phyloP scores from a whole-genome alignment of 2,329 filamentous ascomycete species.

The Waltergamsia citrina region DNA sequence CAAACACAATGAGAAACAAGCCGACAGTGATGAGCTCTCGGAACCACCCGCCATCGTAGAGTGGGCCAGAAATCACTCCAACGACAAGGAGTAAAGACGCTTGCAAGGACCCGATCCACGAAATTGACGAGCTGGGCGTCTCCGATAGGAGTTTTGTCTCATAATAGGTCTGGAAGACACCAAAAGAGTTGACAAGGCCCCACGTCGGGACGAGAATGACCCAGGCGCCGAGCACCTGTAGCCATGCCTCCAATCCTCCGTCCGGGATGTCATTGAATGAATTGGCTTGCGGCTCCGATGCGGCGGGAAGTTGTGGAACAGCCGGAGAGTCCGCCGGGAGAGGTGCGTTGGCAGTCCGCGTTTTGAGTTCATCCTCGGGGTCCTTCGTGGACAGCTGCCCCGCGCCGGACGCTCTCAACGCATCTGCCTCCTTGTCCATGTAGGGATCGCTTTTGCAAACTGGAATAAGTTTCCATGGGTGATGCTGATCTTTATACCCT shows the following conservation, averaged over 20 bases:
- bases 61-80: constrained; percentile 24
- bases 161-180: constrained; percentile 35
- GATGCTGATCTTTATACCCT: too few relatives aligned
- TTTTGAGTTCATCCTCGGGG: too few relatives aligned
- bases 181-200: constrained; percentile 34
- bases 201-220: constrained; percentile 3
- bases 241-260: constrained; percentile 12
- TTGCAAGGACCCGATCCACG: constrained; percentile 34
- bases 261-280: constrained; percentile 12
- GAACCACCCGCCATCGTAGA: constrained; percentile 37
- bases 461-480: too few relatives aligned
- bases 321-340: too few relatives aligned
- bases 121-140: constrained; percentile 12
- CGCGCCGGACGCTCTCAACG: too few relatives aligned
- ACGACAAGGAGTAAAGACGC: constrained; percentile 27
- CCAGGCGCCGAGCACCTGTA: constrained; percentile 15
- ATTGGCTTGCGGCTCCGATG: too few relatives aligned
- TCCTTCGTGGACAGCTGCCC: too few relatives aligned
- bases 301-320: too few relatives aligned
- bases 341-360: too few relatives aligned
- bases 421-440: too few relatives aligned
- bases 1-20: constrained; percentile 30
- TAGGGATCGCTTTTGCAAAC: too few relatives aligned
- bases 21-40: constrained; percentile 27
- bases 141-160: constrained; percentile 6